Percentiles rank a stretch among this genome's conserved stretches.
These are phyloP conservation scores for Suillus clintonianus DNA, from an alignment of 768 basidiomycete species.

Conservation along the genomic window DNA sequence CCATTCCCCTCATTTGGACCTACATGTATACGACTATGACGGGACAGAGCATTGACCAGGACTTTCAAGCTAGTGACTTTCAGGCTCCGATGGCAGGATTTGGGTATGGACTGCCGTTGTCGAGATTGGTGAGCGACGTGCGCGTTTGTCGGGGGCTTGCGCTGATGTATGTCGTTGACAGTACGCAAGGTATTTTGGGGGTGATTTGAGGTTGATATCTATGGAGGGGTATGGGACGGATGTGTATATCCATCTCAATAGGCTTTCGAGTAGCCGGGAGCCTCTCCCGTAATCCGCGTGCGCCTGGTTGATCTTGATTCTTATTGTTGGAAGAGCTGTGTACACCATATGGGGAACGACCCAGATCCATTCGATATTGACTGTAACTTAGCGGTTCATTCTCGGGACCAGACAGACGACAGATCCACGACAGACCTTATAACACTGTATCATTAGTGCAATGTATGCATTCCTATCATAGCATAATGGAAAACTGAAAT, in stretches of 20 bases:
- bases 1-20: conserved; percentile 96
- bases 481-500: neutral
- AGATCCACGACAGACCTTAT: neutral
- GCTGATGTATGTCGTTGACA: conserved; percentile 27
- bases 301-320: neutral
- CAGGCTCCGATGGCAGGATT: conserved; percentile 98
- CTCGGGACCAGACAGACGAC: neutral
- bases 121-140: conserved; percentile 68
- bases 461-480: neutral
- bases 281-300: conserved; percentile 55
- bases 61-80: conserved; percentile 86
- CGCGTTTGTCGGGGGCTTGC: neutral
- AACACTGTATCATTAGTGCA: neutral
- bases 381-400: neutral
- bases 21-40: conserved; percentile 95
- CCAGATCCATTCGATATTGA: neutral
- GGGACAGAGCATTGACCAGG: conserved; percentile 68
- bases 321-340: neutral
- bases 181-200: conserved; percentile 96
- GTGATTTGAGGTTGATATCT: conserved; percentile 89
- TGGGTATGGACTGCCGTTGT: conserved; percentile 91
- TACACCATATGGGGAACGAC: neutral
- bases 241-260: conserved; percentile 90
- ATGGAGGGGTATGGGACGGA: conserved; percentile 99
- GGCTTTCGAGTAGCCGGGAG: conserved; percentile 80